phyloP scores from a whole-genome alignment of 139 green algal genomes.

The Auxenochlorella pyrenoidosa region DNA sequence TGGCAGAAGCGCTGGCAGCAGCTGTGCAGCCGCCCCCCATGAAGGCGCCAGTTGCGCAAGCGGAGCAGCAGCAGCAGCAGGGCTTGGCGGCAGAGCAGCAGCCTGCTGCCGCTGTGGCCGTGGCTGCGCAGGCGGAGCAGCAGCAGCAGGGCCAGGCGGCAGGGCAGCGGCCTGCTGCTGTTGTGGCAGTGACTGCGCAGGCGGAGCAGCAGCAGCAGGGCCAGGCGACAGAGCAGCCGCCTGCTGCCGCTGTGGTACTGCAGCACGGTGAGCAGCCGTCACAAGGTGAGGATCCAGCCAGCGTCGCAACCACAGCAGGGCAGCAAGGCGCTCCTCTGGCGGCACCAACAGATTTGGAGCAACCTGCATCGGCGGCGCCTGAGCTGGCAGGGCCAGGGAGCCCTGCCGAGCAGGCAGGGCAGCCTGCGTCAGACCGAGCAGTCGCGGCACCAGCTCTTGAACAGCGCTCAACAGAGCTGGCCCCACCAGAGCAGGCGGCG shows the following conservation, averaged over 20 bases:
- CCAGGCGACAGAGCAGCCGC: background rate
- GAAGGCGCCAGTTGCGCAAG: background rate
- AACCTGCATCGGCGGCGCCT: too few relatives aligned
- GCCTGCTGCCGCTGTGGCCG: background rate
- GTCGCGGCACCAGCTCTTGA: too few relatives aligned
- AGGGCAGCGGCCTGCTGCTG: background rate
- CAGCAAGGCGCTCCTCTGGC: background rate
- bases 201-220: background rate
- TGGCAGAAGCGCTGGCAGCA: background rate
- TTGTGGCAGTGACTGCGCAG: background rate
- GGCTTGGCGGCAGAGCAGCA: background rate
- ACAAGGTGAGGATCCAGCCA: background rate
- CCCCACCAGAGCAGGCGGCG: background rate
- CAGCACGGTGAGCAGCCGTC: background rate
- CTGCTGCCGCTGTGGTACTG: background rate
- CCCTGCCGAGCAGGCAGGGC: too few relatives aligned
- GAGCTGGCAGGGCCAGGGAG: too few relatives aligned
- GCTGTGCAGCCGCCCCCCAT: background rate
- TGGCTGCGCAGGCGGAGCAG: background rate
- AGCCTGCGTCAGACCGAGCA: too few relatives aligned
- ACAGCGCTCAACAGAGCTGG: too few relatives aligned
- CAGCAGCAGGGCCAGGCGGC: background rate
- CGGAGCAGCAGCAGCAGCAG: background rate
- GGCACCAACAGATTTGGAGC: background rate
- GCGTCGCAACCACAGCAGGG: background rate